Evolutionary conservation across 2,329 filamentous ascomycete genomes (phyloP), one percentile per base, ranked within the genome.

Genomic region (Pseudocercospora vitis): DNA sequence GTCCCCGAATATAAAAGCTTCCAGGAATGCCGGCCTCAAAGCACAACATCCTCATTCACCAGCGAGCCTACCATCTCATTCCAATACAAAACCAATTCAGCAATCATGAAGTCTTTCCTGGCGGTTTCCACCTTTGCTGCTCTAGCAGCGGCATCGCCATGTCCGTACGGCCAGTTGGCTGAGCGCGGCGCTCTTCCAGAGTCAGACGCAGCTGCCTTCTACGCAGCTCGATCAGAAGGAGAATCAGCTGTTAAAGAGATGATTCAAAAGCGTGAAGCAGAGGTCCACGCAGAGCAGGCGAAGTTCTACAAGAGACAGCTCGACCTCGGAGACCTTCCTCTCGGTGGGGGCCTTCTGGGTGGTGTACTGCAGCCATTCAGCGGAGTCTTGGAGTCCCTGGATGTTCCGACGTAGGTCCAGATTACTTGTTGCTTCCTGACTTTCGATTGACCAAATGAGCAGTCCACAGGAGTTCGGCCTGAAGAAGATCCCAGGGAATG

Each of bases 281-380:
- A 42, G 9, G 59, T 59, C 50, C 58, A 60, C 29, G 50, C 46
- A 9, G 18, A 42, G 4, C 59, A 62, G 19, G 59, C 26, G 7
- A 7, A 60, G 9, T 58, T 39, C 58, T 62, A 62, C 59, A 56
- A 54, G 40, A 44, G 48, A 11, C 55, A 60, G 47, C 18, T 56
- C 7, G 29, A 46, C 11, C 48, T 29, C 28, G 48, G 55, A 14
- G 39, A 52, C 7, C 48, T 62, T 12, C 11, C 19, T 18, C 53
- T 62, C 19, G 57, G 59, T 23, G 59, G 58, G 49, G 57, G 59
- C 31, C 55, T 62, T 9, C 49, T 66, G 16, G 55, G 55, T 33
- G 63, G 63, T 39, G 51, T 56, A 2, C 53, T 66, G n/a, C 64
- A 64, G 55, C 59, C 63, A 9, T 62, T 66, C 33, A 62, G 47